Percentiles rank a stretch among this genome's conserved stretches.
Evolutionary conservation across 2,329 filamentous ascomycete genomes (phyloP).

Genomic region (Didymella sp.): DNA sequence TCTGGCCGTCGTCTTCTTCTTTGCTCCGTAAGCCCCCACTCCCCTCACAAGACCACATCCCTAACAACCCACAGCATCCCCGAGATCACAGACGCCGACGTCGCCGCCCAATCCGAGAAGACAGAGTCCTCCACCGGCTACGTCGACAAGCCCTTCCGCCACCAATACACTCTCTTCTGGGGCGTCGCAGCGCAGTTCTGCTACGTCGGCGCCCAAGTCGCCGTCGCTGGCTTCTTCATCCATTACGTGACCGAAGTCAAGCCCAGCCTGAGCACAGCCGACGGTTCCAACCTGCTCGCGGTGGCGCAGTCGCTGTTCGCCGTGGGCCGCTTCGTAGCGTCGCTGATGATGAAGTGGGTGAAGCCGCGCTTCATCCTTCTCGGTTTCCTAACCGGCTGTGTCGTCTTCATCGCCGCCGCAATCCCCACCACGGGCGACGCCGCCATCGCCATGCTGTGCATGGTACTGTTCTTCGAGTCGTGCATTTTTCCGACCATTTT

Average conservation of each 20-base stretch:
- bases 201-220: conserved; percentile 66
- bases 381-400: conserved; percentile 58
- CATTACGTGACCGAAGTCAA: conserved; percentile 51
- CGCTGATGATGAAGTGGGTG: conserved; percentile 59
- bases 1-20: conserved; percentile 65
- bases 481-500: conserved; percentile 45
- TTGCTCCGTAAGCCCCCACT: conserved; percentile 56
- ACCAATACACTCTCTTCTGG: conserved; percentile 59
- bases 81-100: conserved; percentile 65
- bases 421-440: conserved; percentile 52
- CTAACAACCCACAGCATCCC: conserved; percentile 50
- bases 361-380: conserved; percentile 64
- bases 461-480: conserved; percentile 63
- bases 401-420: conserved; percentile 58
- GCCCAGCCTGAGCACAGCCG: conserved; percentile 41
- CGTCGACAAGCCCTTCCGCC: conserved; percentile 55
- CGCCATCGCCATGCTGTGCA: conserved; percentile 56
- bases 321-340: conserved; percentile 62
- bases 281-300: conserved; percentile 51
- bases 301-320: conserved; percentile 65
- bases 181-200: conserved; percentile 63
- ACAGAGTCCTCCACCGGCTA: conserved; percentile 40
- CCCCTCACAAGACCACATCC: not conserved
- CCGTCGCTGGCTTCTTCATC: conserved; percentile 56
- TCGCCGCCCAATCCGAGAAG: conserved; percentile 59